A percentile compares a stretch with the other conserved stretches of the same genome.
These are phyloP conservation scores for Tetracentron sinense DNA, from an alignment of 164 flowering plant species.

Conservation along the genomic window DNA sequence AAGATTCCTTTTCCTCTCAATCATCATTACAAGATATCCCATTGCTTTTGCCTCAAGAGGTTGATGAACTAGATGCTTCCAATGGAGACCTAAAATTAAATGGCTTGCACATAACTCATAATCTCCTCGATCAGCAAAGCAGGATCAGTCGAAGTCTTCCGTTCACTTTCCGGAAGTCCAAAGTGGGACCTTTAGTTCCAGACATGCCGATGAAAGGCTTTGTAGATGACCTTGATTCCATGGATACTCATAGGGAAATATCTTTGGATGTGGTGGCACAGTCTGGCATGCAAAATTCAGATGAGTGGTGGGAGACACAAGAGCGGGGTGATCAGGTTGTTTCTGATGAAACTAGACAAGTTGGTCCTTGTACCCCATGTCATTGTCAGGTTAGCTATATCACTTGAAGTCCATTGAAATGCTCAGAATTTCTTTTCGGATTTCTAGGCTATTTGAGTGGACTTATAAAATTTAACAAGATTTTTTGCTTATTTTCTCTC, in stretches of 20 bases:
- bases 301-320: slow-evolving; percentile 95
- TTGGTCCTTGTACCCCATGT: slow-evolving; percentile 83
- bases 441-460: neutral
- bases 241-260: slow-evolving; percentile 26
- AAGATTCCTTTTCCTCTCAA: slow-evolving; percentile 64
- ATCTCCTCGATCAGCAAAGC: slow-evolving; percentile 42
- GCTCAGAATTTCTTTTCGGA: neutral
- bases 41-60: slow-evolving; percentile 85
- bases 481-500: neutral
- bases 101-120: slow-evolving; percentile 31
- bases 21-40: slow-evolving; percentile 82
- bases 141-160: slow-evolving; percentile 34
- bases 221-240: slow-evolving; percentile 55
- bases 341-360: slow-evolving; percentile 78
- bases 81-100: slow-evolving; percentile 35
- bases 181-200: slow-evolving; percentile 37
- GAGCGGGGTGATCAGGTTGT: slow-evolving; percentile 66
- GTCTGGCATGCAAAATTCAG: slow-evolving; percentile 24
- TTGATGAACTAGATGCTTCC: slow-evolving; percentile 42
- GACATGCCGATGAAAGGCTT: slow-evolving; percentile 64
- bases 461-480: no score
- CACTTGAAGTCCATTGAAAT: neutral
- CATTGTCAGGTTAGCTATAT: slow-evolving; percentile 74
- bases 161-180: slow-evolving; percentile 60
- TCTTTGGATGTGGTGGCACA: slow-evolving; percentile 29